Conservation (phyloP, 495 filamentous ascomycete species). For the Talaromyces borbonicus region DNA sequence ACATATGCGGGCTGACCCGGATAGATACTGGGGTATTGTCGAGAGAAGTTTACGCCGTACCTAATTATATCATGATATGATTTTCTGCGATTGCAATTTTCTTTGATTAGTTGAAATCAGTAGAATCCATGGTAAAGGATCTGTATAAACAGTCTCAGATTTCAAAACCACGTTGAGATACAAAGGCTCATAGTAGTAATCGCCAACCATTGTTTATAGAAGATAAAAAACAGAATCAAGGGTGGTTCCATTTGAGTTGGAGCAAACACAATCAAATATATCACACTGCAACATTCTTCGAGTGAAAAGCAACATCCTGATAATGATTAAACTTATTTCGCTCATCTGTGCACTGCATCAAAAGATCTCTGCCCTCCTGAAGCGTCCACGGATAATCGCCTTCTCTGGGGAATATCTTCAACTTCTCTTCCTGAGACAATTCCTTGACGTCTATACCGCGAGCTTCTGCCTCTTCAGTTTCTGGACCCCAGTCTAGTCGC, state of each 20-base stretch:
- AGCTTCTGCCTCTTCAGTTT: constrained; percentile 8
- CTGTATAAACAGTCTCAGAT: too few relatives aligned
- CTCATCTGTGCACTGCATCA: constrained; percentile 20
- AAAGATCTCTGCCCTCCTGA: constrained; percentile 22
- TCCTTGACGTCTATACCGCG: constrained; percentile 11
- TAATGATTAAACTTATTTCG: constrained; percentile 20
- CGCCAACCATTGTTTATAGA: too few relatives aligned
- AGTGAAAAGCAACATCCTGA: constrained; percentile 27
- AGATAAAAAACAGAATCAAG: too few relatives aligned
- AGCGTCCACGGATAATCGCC: constrained; percentile 22
- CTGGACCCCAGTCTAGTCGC: constrained; percentile 27
- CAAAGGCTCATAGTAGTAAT: too few relatives aligned
- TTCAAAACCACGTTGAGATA: too few relatives aligned
- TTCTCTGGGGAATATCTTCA: constrained; percentile 16
- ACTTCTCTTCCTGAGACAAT: constrained; percentile 20
- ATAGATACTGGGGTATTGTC: constrained; percentile 35
- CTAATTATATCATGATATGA: too few relatives aligned
- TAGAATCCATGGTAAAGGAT: too few relatives aligned
- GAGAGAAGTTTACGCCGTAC: constrained; percentile 19
- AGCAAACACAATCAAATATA: not conserved
- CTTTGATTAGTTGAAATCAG: too few relatives aligned
- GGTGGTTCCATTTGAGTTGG: too few relatives aligned
- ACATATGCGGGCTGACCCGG: constrained; percentile 32
- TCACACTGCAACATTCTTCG: constrained; percentile 11
- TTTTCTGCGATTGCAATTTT: too few relatives aligned